These are phyloP conservation scores for Kodamaea leandrae DNA, from an alignment of 805 yeast genomes.

Conservation along the genomic window DNA sequence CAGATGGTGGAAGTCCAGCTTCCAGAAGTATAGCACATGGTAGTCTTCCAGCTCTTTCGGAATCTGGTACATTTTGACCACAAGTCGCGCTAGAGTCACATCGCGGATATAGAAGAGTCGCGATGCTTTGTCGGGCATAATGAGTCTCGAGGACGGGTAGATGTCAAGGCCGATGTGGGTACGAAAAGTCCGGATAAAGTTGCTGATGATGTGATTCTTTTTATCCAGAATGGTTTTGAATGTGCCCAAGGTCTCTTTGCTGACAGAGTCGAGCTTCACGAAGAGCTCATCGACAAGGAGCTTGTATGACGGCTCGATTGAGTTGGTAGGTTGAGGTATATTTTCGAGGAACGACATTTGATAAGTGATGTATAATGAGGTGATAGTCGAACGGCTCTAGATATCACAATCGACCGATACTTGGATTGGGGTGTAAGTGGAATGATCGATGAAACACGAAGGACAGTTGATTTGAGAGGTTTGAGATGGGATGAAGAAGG, in stretches of 20 bases:
- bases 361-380: not conserved
- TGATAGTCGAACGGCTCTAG: too few relatives aligned
- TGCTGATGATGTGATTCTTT: conserved; percentile 25
- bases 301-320: conserved; percentile 33
- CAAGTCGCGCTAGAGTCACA: conserved; percentile 48
- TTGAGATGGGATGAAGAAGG: too few relatives aligned
- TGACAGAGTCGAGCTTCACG: conserved; percentile 36
- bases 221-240: conserved; percentile 24
- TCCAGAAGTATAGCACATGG: conserved; percentile 35
- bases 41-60: conserved; percentile 64
- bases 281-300: conserved; percentile 43
- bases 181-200: conserved; percentile 31
- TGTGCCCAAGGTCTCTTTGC: conserved; percentile 23
- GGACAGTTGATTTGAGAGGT: too few relatives aligned
- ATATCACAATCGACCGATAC: too few relatives aligned
- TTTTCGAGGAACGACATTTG: conserved; percentile 6
- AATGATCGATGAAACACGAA: too few relatives aligned
- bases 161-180: conserved; percentile 48
- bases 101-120: conserved; percentile 66
- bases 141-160: conserved; percentile 61
- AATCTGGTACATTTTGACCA: conserved; percentile 51
- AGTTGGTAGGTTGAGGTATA: conserved; percentile 5
- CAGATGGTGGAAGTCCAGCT: conserved; percentile 28
- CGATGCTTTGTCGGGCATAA: conserved; percentile 62
- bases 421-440: too few relatives aligned